Percentiles rank a stretch among this genome's conserved stretches.
Evolutionary conservation across 805 yeast species (phyloP).

Genomic region (Nakazawaea laoshanensis): DNA sequence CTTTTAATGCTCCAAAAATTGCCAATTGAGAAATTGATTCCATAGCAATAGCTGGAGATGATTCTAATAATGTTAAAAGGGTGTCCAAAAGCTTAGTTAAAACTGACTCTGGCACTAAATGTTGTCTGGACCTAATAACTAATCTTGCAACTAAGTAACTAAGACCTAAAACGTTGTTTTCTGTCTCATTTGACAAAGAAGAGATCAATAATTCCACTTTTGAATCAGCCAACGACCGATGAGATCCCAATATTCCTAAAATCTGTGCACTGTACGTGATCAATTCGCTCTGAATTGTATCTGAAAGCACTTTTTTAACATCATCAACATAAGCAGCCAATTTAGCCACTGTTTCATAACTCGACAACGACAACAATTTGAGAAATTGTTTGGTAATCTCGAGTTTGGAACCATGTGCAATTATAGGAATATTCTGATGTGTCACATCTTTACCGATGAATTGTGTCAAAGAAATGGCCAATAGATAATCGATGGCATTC

Average conservation of each 20-base stretch:
- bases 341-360: conserved; percentile 12
- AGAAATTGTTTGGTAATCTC: conserved; percentile 15
- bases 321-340: conserved; percentile 12
- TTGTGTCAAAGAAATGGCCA: conserved; percentile 29
- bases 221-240: conserved; percentile 19
- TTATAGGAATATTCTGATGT: conserved; percentile 9
- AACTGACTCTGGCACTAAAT: conserved; percentile 11
- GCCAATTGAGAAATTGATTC: conserved; percentile 35
- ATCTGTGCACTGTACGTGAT: conserved; percentile 16
- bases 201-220: conserved; percentile 9
- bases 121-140: conserved; percentile 22
- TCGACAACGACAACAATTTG: conserved; percentile 19
- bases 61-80: conserved; percentile 12
- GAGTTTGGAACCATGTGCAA: conserved; percentile 5
- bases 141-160: conserved; percentile 42
- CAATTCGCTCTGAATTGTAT: conserved; percentile 17
- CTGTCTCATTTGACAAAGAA: conserved; percentile 8
- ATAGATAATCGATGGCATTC: conserved; percentile 15
- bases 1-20: conserved; percentile 31
- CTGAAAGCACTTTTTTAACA: conserved; percentile 11
- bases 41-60: conserved; percentile 22
- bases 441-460: conserved; percentile 18
- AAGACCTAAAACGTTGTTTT: conserved; percentile 21
- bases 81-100: conserved; percentile 12
- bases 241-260: conserved; percentile 28